Evolutionary conservation across 1,139 yeast genomes (phyloP), one percentile per base, ranked within the genome.

Genomic region (Geotrichum citri-aurantii): DNA sequence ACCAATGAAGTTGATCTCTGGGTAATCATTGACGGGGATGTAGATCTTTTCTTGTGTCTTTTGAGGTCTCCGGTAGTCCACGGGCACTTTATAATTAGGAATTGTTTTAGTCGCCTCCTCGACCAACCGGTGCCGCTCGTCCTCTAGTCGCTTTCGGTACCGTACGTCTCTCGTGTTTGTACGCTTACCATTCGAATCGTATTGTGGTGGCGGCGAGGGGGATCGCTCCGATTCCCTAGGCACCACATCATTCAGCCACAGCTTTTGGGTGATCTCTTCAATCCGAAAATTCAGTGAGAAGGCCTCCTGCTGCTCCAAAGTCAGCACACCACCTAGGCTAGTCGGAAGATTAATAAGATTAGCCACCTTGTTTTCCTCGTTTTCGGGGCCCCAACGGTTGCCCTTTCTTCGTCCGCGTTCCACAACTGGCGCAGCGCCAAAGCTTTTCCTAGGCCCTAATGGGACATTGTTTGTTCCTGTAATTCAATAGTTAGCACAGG

Each of bases 1-100:
- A 0, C 99, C 99, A 58, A 93, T 89, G 69, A 92, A 92, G 74
- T 95, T 95, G 65, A 93, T 86, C 56, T 88, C 95, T 0, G 98
- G 98, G 72, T 90, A 87, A 62, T 91, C 95, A 56, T 85, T 81
- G 1, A 83, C 88, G 0, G 99, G 98, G 21, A 95, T 82, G 70
- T 83, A 92, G 56, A 90, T 80, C 72, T 91, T 93, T 65, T 92
- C 97, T 57, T 81, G 80, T 3, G 91, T 84, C 65, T 82, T 85
- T 7, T 88, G 86, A 44, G 89, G 90, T 59, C 85, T 79, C 61
- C 79, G 75, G 71, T 89, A 92, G 69, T 88, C 95, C 19, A 78
- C 76, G 0, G 99, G 99, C 0, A 97, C 88, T 56, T 78, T 80
- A 70, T 82, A 95, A 65, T 83, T 82, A n/a, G 96, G 95, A 50